Evolutionary conservation across 192 early-diverging fungal genomes (phyloP).

Genomic region (Mycoemilia scoparia): DNA sequence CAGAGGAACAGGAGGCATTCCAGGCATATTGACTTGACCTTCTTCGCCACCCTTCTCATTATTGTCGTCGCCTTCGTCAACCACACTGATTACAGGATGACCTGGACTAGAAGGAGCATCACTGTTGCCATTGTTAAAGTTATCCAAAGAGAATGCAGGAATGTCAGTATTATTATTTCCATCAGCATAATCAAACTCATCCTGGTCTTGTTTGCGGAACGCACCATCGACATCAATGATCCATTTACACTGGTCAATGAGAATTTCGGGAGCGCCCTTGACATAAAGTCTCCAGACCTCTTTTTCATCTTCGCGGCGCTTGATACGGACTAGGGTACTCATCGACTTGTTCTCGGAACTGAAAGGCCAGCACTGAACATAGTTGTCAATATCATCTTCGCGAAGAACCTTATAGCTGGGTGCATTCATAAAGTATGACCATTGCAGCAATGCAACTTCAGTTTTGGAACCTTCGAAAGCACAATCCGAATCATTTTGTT

Average conservation of each 20-base stretch:
- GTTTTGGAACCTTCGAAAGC: constrained; percentile 82
- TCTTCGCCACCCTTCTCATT: constrained; percentile 3
- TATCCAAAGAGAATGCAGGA: constrained; percentile 3
- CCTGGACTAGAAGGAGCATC: background rate
- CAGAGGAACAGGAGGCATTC: too few species aligned
- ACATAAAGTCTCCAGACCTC: constrained; percentile 56
- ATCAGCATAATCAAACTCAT: constrained; percentile 10
- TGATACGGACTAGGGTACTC: constrained; percentile 59
- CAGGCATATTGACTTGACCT: background rate
- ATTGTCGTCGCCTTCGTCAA: constrained; percentile 24
- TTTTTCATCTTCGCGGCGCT: constrained; percentile 29
- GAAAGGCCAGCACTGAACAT: constrained; percentile 72
- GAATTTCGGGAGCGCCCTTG: constrained; percentile 87
- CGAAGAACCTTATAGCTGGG: constrained; percentile 45
- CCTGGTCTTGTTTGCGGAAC: constrained; percentile 25
- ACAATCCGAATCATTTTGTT: too few species aligned
- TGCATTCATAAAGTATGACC: constrained; percentile 46
- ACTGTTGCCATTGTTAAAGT: constrained; percentile 4
- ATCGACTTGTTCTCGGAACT: constrained; percentile 84
- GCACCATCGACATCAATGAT: constrained; percentile 35
- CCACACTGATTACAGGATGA: too few species aligned
- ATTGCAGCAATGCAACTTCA: constrained; percentile 77
- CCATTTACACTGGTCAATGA: constrained; percentile 44
- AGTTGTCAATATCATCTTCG: constrained; percentile 31
- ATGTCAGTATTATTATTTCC: constrained; percentile 1